Evolutionary conservation across 75 land plant genomes (phyloP).

Genomic region (Pinus tabuliformis): DNA sequence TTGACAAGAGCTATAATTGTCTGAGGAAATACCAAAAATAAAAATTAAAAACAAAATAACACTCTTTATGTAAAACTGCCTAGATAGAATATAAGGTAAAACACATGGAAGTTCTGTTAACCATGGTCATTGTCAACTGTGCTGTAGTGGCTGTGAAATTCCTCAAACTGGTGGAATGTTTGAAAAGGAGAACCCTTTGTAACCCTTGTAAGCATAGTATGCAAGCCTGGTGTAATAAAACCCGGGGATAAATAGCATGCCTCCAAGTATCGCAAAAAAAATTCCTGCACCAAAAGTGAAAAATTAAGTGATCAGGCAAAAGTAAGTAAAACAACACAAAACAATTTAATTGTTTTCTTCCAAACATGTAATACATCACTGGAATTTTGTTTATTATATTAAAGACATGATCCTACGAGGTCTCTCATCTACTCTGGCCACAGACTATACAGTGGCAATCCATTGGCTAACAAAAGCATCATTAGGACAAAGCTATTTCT

Average conservation of each 20-base stretch:
- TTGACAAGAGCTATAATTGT: background rate
- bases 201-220: conserved; percentile 93
- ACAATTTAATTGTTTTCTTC: background rate
- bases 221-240: conserved; percentile 94
- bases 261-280: conserved; percentile 75
- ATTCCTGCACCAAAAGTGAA: conserved; percentile 41
- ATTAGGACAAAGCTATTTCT: too few species aligned
- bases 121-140: background rate
- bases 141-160: background rate
- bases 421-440: too few species aligned
- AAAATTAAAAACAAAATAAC: background rate
- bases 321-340: background rate
- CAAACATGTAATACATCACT: background rate
- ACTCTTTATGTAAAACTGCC: background rate
- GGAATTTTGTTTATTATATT: background rate
- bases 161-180: conserved; percentile 72
- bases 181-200: conserved; percentile 91
- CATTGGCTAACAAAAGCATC: too few species aligned
- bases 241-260: conserved; percentile 81
- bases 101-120: background rate
- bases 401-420: background rate
- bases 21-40: background rate
- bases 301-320: background rate
- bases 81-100: background rate
- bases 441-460: too few species aligned